Conservation (phyloP, 495 filamentous ascomycete species). For the Eremomyces bilateralis region DNA sequence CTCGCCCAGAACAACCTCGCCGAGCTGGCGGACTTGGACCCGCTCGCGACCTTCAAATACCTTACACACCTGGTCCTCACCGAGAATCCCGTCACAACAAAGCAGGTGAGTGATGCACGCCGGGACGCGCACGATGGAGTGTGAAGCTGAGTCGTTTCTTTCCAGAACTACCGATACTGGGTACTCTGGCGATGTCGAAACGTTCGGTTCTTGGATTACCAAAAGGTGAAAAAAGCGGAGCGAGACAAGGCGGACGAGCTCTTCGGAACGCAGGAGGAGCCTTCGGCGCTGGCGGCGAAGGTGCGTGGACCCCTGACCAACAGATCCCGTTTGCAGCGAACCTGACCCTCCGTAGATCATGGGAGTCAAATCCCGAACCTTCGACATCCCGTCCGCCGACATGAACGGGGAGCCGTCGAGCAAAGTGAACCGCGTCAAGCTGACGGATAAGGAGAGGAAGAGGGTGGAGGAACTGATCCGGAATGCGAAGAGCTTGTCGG, state of each 20-base stretch:
- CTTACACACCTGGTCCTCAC: constrained; percentile 63
- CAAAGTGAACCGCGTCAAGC: constrained; percentile 23
- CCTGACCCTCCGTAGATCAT: constrained; percentile 35
- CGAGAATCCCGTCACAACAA: constrained; percentile 76
- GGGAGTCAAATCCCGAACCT: constrained; percentile 66
- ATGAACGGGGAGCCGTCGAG: too few species aligned
- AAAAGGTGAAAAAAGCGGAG: constrained; percentile 74
- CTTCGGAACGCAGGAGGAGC: constrained; percentile 57
- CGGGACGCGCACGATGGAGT: background rate
- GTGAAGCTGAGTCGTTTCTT: background rate
- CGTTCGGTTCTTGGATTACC: constrained; percentile 83
- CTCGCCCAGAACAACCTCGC: constrained; percentile 30
- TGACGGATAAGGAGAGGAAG: constrained; percentile 50
- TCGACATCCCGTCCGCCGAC: too few species aligned
- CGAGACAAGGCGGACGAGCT: constrained; percentile 50
- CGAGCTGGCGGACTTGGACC: constrained; percentile 57
- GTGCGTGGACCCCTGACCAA: constrained; percentile 13
- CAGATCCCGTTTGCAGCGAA: constrained; percentile 1
- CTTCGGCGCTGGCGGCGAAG: constrained; percentile 61
- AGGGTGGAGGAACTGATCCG: constrained; percentile 51
- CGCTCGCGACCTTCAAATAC: constrained; percentile 40
- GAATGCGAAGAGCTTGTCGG: constrained; percentile 57
- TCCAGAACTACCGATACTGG: constrained; percentile 79
- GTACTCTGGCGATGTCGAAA: constrained; percentile 66
- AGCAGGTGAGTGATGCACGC: constrained; percentile 44